Base-by-base conservation (phyloP, 768 basidiomycete genomes). In the Tulasnella sp. region DNA sequence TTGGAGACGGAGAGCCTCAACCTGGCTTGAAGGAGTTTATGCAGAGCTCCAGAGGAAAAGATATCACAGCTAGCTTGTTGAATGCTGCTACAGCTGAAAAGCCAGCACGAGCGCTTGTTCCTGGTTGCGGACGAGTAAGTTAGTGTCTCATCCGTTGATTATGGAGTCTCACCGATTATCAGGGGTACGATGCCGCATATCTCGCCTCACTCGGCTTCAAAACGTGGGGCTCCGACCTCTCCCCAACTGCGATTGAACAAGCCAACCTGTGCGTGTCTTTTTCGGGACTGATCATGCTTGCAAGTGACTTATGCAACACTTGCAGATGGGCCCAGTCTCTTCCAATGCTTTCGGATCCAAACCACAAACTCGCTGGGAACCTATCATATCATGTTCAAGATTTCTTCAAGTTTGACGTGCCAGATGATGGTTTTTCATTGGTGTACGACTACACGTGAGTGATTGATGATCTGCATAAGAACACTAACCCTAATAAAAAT, bases 401-500 rank as follows among this genome's bases (percentile, higher is more conserved):
- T 61, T 84, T 81, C 65, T 82, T 82, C 64, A 55, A 59, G 4
- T 67, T 73, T 39, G 51, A 60, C n/a, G 9, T 59, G n/a, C 54
- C 60, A 1, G 58, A 59, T 2, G 50, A 43, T 1, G 65, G 58
- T 6, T 79, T 75, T 56, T 74, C 77, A 53, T 60, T 83, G 12
- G 65, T 79, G 6, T 79, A 76, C 58, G 81, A 83, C 61, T 79
- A 79, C 60, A 81, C 80, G 74, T 69, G 41, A 59, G 56, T 57
- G 29, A 15, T 48, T 37, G n/a, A 37, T 13, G 29, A 2, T 28
- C 15, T 29, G 9, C 28, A 28, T 33, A 31, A 4, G 10, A 31
- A 12, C 5, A 13, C 25, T 15, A n/a, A 24, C 54, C 7, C 15
- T 16, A 12, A n/a, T 33, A 22, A n/a, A n/a, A n/a, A n/a, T n/a